phyloP scores from a whole-genome alignment of 1,284 basidiomycete species.

The Ceratobasidium papillatum region DNA sequence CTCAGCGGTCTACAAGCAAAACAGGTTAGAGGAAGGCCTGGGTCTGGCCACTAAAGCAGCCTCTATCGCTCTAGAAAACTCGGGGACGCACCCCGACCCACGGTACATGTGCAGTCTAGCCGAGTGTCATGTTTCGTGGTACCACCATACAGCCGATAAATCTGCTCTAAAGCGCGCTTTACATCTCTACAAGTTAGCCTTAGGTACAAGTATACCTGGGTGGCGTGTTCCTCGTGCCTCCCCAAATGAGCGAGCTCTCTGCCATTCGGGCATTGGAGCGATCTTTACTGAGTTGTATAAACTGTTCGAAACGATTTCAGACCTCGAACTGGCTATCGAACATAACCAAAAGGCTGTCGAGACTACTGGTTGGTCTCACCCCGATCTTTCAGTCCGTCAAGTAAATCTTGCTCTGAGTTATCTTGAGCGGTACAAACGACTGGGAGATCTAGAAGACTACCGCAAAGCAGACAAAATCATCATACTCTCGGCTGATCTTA shows the following conservation, averaged over 20 bases:
- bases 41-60: background rate
- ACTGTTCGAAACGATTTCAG: background rate
- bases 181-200: background rate
- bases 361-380: background rate
- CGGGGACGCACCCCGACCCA: background rate
- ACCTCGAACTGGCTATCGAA: background rate
- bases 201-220: background rate
- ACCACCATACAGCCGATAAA: background rate
- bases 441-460: background rate
- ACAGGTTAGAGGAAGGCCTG: background rate
- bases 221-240: background rate
- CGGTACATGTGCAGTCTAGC: background rate
- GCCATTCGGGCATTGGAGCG: background rate
- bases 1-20: background rate
- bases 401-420: slow-evolving; percentile 1
- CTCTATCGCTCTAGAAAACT: background rate
- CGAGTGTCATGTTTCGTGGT: background rate
- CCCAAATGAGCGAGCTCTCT: background rate
- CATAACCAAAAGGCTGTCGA: background rate
- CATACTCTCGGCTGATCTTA: background rate
- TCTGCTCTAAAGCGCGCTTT: background rate
- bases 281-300: background rate
- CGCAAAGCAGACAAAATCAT: slow-evolving; percentile 2
- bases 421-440: background rate
- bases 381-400: background rate